These are phyloP conservation scores for Pyricularia pennisetigena DNA, from an alignment of 2,329 filamentous ascomycete genomes.

Conservation along the genomic window DNA sequence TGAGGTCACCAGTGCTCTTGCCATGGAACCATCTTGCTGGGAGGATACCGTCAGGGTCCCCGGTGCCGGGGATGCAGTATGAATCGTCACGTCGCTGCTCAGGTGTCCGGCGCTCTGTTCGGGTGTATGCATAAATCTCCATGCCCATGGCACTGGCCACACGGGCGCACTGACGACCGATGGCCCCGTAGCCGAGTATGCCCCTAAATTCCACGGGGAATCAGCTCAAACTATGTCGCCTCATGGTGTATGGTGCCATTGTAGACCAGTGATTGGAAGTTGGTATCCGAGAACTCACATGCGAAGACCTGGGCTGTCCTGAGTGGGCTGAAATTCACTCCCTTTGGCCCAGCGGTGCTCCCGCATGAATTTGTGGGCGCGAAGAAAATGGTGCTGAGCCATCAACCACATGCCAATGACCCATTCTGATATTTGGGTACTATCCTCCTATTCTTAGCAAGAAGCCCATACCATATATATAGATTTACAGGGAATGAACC, in stretches of 20 bases:
- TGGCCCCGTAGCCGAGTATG: slow-evolving; percentile 44
- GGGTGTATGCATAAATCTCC: slow-evolving; percentile 66
- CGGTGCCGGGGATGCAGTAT: slow-evolving; percentile 60
- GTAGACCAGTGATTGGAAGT: neutral
- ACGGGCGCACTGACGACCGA: slow-evolving; percentile 42
- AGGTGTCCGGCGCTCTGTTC: slow-evolving; percentile 55
- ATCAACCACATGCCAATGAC: slow-evolving; percentile 40
- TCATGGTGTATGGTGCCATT: neutral
- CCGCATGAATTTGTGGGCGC: slow-evolving; percentile 35
- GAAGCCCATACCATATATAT: neutral
- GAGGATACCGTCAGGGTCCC: slow-evolving; percentile 38
- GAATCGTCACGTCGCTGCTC: slow-evolving; percentile 53
- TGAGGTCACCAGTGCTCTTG: slow-evolving; percentile 28
- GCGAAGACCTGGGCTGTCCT: slow-evolving; percentile 36
- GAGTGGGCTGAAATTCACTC: slow-evolving; percentile 23
- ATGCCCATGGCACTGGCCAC: slow-evolving; percentile 58
- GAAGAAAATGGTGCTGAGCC: slow-evolving; percentile 27
- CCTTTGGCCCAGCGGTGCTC: slow-evolving; percentile 33
- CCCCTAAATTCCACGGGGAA: slow-evolving; percentile 22
- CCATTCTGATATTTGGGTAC: slow-evolving; percentile 49
- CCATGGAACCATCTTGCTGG: slow-evolving; percentile 43
- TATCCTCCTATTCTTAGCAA: neutral
- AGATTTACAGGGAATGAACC: neutral
- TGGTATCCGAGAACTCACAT: slow-evolving; percentile 27
- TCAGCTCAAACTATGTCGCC: neutral